These are phyloP conservation scores for Irpex lacteus DNA, from an alignment of 1,284 basidiomycete species.

Conservation along the genomic window DNA sequence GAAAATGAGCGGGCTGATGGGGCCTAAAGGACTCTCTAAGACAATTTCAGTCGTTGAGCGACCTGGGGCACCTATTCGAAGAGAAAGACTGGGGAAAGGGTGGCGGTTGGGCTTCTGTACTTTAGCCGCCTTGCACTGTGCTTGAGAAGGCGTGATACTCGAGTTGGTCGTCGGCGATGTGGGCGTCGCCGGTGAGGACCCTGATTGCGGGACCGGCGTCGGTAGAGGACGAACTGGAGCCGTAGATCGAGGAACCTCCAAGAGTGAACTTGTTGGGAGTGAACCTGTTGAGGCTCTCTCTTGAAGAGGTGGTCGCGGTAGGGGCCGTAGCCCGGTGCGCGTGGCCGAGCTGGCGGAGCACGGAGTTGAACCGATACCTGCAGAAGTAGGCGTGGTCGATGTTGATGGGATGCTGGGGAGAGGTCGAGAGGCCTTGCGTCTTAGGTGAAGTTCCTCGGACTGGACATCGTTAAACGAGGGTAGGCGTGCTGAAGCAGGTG, in stretches of 20 bases:
- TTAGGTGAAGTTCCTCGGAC: not conserved
- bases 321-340: not conserved
- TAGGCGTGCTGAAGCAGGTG: not conserved
- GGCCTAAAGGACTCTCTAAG: slow-evolving; percentile 7
- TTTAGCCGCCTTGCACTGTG: not conserved
- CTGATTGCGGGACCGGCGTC: not conserved
- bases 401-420: not conserved
- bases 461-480: not conserved
- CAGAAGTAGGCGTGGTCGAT: not conserved
- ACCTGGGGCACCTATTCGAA: slow-evolving; percentile 5
- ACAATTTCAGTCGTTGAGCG: slow-evolving; percentile 6
- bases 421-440: not conserved
- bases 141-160: slow-evolving; percentile 1
- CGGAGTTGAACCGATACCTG: not conserved
- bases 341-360: not conserved
- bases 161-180: not conserved
- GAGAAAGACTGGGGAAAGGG: slow-evolving; percentile 4
- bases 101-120: not conserved
- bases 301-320: slow-evolving; percentile 1
- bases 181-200: not conserved
- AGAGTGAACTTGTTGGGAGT: not conserved
- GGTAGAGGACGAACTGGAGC: not conserved
- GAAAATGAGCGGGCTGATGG: slow-evolving; percentile 13
- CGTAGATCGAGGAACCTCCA: not conserved
- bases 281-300: not conserved